Evolutionary conservation across 768 basidiomycete genomes (phyloP).

Genomic region (Lactarius hatsudake): DNA sequence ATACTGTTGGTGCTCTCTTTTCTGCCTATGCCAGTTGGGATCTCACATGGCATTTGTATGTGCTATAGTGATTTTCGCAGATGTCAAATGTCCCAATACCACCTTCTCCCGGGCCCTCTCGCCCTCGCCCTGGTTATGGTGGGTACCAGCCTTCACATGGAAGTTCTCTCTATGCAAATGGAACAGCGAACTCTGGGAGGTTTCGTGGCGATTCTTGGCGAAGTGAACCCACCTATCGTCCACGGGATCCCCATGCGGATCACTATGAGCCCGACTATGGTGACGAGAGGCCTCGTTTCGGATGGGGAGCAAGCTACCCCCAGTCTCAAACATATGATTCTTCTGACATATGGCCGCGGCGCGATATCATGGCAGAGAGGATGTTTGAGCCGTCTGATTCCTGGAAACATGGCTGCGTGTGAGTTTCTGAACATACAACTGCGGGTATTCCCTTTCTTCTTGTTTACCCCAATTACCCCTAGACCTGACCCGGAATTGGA

Average conservation of each 20-base stretch:
- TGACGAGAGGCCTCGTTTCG: slow-evolving; percentile 14
- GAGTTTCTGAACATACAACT: slow-evolving; percentile 7
- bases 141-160: slow-evolving; percentile 47
- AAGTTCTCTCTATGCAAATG: slow-evolving; percentile 38
- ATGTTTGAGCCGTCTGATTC: slow-evolving; percentile 72
- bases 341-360: slow-evolving; percentile 32
- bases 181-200: slow-evolving; percentile 43
- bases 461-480: slow-evolving; percentile 15
- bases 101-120: slow-evolving; percentile 48
- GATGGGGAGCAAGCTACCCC: slow-evolving; percentile 7
- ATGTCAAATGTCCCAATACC: slow-evolving; percentile 39
- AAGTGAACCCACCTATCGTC: slow-evolving; percentile 46
- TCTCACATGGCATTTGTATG: slow-evolving; percentile 20
- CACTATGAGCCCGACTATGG: slow-evolving; percentile 18
- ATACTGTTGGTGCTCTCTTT: slow-evolving; percentile 3
- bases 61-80: slow-evolving; percentile 19
- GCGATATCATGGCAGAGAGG: slow-evolving; percentile 45
- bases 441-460: slow-evolving; percentile 1
- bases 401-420: slow-evolving; percentile 41
- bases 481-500: slow-evolving; percentile 18
- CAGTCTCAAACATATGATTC: slow-evolving; percentile 31
- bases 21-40: background rate
- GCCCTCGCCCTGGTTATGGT: slow-evolving; percentile 47
- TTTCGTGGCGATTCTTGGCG: slow-evolving; percentile 33
- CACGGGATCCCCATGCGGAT: slow-evolving; percentile 32